Percentiles rank a stretch among this genome's conserved stretches.
phyloP scores from a whole-genome alignment of 1,284 basidiomycete species.

The Papiliotrema terrestris region DNA sequence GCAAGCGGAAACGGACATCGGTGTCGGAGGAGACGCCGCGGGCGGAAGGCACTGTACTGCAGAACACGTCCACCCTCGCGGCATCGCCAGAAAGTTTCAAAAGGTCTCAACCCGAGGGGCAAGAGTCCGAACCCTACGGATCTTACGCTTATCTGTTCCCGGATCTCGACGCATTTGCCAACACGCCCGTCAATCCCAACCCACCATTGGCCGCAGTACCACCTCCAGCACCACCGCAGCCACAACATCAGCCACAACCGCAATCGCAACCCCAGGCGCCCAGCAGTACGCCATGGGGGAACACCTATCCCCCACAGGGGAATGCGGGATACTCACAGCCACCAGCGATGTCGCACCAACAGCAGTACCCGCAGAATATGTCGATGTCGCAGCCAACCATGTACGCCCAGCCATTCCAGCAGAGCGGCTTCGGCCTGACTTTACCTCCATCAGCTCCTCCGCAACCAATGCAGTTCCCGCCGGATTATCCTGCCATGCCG shows the following conservation, averaged over 20 bases:
- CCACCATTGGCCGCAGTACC: neutral
- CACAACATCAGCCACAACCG: neutral
- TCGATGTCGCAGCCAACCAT: neutral
- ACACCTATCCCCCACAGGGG: neutral
- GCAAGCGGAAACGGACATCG: slow-evolving; percentile 10
- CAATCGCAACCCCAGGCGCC: neutral
- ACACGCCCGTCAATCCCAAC: neutral
- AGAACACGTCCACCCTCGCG: neutral
- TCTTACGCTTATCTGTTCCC: slow-evolving; percentile 31
- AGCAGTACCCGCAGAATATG: neutral
- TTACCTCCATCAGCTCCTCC: slow-evolving; percentile 3
- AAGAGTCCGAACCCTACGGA: slow-evolving; percentile 4
- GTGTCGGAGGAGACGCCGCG: slow-evolving; percentile 1
- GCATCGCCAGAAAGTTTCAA: neutral
- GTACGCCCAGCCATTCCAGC: neutral
- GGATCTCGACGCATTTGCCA: slow-evolving; percentile 16
- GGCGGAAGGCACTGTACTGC: neutral
- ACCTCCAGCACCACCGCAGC: neutral
- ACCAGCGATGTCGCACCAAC: neutral
- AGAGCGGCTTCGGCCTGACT: slow-evolving; percentile 18
- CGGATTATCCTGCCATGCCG: neutral
- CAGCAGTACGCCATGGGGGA: no score
- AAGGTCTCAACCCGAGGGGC: neutral
- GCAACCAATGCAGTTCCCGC: neutral
- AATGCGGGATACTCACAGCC: neutral